Conservation (phyloP, 768 basidiomycete species). For the Saitozyma sp. region DNA sequence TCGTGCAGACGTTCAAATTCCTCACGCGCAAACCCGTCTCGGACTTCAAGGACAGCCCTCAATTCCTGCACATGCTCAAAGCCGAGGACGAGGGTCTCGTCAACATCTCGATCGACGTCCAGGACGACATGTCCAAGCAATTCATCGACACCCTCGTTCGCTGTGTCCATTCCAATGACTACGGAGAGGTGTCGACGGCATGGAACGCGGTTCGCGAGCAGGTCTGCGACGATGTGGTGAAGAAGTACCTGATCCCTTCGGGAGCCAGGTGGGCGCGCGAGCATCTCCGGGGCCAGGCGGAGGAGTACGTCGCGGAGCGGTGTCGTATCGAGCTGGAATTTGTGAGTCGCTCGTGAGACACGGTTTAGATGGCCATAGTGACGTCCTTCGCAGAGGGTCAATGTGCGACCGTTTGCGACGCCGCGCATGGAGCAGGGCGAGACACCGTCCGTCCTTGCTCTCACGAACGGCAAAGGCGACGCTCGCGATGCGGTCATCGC, state of each 20-base stretch:
- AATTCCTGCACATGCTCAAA: conserved; percentile 85
- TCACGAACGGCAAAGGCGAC: conserved; percentile 95
- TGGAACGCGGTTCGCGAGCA: conserved; percentile 87
- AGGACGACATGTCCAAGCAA: conserved; percentile 57
- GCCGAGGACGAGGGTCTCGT: conserved; percentile 90
- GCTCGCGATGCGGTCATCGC: conserved; percentile 84
- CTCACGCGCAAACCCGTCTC: conserved; percentile 72
- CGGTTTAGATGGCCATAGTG: too few species aligned
- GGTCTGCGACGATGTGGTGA: conserved; percentile 74
- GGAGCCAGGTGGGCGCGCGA: conserved; percentile 87
- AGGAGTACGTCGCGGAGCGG: conserved; percentile 71
- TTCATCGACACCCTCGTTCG: conserved; percentile 75
- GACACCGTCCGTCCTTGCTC: conserved; percentile 74
- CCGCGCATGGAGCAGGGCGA: conserved; percentile 69
- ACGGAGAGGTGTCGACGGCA: conserved; percentile 74
- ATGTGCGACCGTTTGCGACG: conserved; percentile 72
- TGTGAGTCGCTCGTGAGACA: conserved; percentile 56
- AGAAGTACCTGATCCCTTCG: conserved; percentile 77
- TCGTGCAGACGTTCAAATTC: conserved; percentile 86
- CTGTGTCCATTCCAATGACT: conserved; percentile 83
- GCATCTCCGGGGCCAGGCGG: conserved; percentile 83
- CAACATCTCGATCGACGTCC: conserved; percentile 62
- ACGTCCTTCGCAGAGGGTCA: conserved; percentile 63
- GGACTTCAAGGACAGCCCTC: conserved; percentile 68
- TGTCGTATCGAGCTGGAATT: conserved; percentile 69